phyloP scores from a whole-genome alignment of 108 stramenopile genomes.

The Nitzschia putrida region DNA sequence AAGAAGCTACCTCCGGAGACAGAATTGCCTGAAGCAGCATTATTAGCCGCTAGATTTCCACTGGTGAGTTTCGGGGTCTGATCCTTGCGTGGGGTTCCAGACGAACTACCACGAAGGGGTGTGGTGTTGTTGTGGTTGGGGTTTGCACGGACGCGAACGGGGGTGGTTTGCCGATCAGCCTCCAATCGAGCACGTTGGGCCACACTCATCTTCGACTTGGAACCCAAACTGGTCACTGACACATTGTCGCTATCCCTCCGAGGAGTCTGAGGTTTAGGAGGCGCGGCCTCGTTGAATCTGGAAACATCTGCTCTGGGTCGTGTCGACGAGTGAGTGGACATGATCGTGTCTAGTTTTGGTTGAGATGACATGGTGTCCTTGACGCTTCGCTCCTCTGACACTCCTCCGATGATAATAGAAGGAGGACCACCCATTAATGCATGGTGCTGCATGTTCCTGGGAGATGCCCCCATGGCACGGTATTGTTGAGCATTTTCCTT shows the following conservation, averaged over 20 bases:
- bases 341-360: constrained; percentile 34
- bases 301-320: constrained; percentile 22
- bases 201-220: constrained; percentile 51
- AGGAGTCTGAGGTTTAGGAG: constrained; percentile 15
- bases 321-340: constrained; percentile 12
- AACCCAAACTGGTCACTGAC: constrained; percentile 14
- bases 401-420: constrained; percentile 22
- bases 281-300: constrained; percentile 3
- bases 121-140: constrained; percentile 5
- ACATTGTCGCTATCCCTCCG: constrained; percentile 1
- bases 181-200: constrained; percentile 73
- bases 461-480: constrained; percentile 28
- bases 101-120: constrained; percentile 19
- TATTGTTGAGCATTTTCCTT: constrained; percentile 22
- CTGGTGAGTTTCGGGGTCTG: not conserved
- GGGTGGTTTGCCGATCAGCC: constrained; percentile 62
- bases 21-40: constrained; percentile 10
- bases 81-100: constrained; percentile 7
- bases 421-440: constrained; percentile 21
- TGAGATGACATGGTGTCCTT: not conserved
- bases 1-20: constrained; percentile 25
- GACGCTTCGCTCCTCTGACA: constrained; percentile 18
- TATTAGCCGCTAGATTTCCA: not conserved
- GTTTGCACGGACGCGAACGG: constrained; percentile 32
- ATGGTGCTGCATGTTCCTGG: constrained; percentile 14